Conservation (phyloP, 352 stramenopile genomes). For the Achlya hypogyna region DNA sequence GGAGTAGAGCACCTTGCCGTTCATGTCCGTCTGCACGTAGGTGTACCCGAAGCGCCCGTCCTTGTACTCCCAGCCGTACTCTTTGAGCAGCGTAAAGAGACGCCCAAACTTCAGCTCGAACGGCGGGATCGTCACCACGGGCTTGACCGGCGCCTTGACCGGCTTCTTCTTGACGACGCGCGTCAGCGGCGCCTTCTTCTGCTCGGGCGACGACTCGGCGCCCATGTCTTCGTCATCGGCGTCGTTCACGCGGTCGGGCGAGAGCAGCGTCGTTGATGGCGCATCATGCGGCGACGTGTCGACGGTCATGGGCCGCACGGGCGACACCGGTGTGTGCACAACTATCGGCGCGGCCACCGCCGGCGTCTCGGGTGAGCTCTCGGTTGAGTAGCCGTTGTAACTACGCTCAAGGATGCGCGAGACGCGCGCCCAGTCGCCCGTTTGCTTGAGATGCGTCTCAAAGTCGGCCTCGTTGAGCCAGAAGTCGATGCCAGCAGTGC, state of each 20-base stretch:
- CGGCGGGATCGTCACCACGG: not conserved
- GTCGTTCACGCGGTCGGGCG: not conserved
- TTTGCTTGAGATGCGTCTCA: not conserved
- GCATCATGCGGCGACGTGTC: not conserved
- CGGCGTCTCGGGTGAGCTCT: not conserved
- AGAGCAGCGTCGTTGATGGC: not conserved
- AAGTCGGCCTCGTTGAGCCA: constrained; percentile 1
- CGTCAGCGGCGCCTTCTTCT: not conserved
- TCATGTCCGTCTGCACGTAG: not conserved
- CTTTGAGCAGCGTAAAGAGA: constrained; percentile 1
- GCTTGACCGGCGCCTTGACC: not conserved
- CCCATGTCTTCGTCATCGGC: constrained; percentile 3
- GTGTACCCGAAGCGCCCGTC: not conserved
- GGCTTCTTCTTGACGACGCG: not conserved
- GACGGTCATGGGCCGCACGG: not conserved
- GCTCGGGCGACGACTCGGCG: not conserved
- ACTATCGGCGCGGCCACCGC: not conserved
- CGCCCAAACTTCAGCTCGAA: constrained; percentile 16
- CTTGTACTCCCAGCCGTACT: not conserved
- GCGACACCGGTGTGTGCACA: not conserved
- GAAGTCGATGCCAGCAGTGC: constrained; percentile 1
- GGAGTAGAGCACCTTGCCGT: not conserved
- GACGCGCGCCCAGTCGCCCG: constrained; percentile 8
- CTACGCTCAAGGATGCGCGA: not conserved
- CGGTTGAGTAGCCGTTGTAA: not conserved